Base-by-base conservation (phyloP, 2,329 filamentous ascomycete genomes). In the Cercospora sp. region DNA sequence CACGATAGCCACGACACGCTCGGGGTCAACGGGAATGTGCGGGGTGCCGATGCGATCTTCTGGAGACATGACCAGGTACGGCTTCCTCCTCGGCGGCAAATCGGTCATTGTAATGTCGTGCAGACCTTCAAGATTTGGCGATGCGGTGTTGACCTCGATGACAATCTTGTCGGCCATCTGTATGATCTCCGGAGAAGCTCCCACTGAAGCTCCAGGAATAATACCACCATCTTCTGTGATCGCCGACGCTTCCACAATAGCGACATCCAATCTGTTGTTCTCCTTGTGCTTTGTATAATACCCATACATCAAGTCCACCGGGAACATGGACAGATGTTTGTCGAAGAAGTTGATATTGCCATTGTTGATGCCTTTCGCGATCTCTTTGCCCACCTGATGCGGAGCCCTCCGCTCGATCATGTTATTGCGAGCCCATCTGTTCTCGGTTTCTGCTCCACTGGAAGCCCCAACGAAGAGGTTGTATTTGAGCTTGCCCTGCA, bases 121-220 rank as follows among this genome's bases (percentile, higher is more conserved):
- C 18, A 97, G 86, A 63, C 92, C 93, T 79, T 95, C 90, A 76
- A 97, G 94, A 53, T 88, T 92, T 5, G 93, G 93, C 61, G 91
- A 87, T 1, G 92, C 84, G 0, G 93, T 97, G 84, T 97, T 97
- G 81, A 97, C 91, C 82, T 97, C 93, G 76, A 97, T 92, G 76
- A 97, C 93, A 81, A 97, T 88, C 86, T 97, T 97, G 79, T 97
- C 92, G 62, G 93, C 92, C 88, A 96, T 92, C 81, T 97, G 92
- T 60, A 97, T 86, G 64, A 97, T 85, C 79, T 67, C 62, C 5
- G 63, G 58, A 40, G 31, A 48, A 12, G 60, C 60, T 51, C 65
- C 60, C n/a, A 65, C 64, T 9, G 90, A 93, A 36, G 93, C 92
- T 73, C 93, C 93, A 4, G 91, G 92, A 53, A 97, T 91, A 75